Evolutionary conservation across 768 basidiomycete species (phyloP), one percentile per base, ranked within the genome.

Genomic region (Mycena floridula): DNA sequence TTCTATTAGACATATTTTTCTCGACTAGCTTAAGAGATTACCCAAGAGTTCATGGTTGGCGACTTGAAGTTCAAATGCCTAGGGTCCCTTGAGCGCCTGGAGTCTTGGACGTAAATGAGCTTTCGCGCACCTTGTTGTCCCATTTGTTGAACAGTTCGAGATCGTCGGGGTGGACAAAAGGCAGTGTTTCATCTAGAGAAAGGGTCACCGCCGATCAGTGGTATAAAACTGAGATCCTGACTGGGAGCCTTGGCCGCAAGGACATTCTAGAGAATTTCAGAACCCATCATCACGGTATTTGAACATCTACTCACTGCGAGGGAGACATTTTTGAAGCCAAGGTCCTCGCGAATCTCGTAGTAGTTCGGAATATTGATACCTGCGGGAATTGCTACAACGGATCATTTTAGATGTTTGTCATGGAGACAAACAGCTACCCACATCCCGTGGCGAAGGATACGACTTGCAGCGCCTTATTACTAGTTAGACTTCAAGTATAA

Each of bases 31-130:
- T n/a, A n/a, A n/a, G n/a, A n/a, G n/a, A n/a, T n/a, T n/a, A n/a
- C 90, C 90, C 12, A 92, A 76, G 1, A 93, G 67, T 53, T 93
- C 91, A 59, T 93, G 91, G 57, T 89, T 91, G 9, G 91, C 91
- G 16, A 94, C 90, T 54, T 92, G 91, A 0, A 94, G 68, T 52
- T 92, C 89, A 54, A 92, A 92, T 0, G 88, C 79, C n/a, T n/a
- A n/a, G n/a, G n/a, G n/a, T n/a, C n/a, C n/a, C n/a, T n/a, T n/a
- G n/a, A n/a, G n/a, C n/a, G n/a, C n/a, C n/a, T n/a, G n/a, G n/a
- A n/a, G n/a, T n/a, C n/a, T n/a, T n/a, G n/a, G n/a, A n/a, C n/a
- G n/a, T n/a, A n/a, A n/a, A n/a, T n/a, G n/a, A n/a, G n/a, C n/a
- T n/a, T n/a, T n/a, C n/a, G n/a, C n/a, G n/a, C n/a, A n/a, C n/a